Conservation (phyloP, 106 monocot genomes). For the Ottelia alismoides region DNA sequence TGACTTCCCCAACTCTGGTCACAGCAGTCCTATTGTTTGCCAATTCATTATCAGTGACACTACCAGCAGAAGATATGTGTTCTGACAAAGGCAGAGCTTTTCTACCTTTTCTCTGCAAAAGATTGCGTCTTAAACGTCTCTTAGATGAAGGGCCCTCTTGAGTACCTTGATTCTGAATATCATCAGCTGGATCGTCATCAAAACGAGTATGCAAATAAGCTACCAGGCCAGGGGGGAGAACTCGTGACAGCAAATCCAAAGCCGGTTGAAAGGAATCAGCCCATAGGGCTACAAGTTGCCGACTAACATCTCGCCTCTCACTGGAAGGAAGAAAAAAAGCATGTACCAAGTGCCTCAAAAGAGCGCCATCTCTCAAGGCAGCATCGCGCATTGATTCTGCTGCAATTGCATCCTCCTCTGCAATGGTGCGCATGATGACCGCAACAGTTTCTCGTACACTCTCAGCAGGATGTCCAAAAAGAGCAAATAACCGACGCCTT, state of each 20-base stretch:
- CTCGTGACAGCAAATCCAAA: conserved; percentile 79
- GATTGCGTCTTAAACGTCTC: conserved; percentile 61
- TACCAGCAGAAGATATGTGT: conserved; percentile 12
- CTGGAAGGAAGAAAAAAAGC: conserved; percentile 83
- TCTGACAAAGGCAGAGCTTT: conserved; percentile 22
- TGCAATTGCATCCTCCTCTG: conserved; percentile 99
- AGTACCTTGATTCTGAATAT: conserved; percentile 38
- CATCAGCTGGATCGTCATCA: conserved; percentile 33
- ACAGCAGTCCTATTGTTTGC: too few species aligned
- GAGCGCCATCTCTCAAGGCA: conserved; percentile 96
- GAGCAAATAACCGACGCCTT: conserved; percentile 64
- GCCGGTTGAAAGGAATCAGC: conserved; percentile 99
- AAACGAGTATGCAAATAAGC: conserved; percentile 91
- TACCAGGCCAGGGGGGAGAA: conserved; percentile 98
- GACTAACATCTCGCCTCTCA: conserved; percentile 89
- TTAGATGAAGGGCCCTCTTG: conserved; percentile 47
- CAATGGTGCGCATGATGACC: conserved; percentile 97
- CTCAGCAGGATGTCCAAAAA: conserved; percentile 97
- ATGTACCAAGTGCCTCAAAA: conserved; percentile 85
- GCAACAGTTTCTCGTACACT: conserved; percentile 91
- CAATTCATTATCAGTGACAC: conserved; percentile 29
- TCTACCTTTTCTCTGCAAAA: conserved; percentile 63
- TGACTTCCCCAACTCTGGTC: conserved; percentile 9
- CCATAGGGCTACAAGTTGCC: conserved; percentile 98
- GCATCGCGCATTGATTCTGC: conserved; percentile 99